Evolutionary conservation across 2,329 filamentous ascomycete species (phyloP).

Genomic region (Dissoconium aciculare): DNA sequence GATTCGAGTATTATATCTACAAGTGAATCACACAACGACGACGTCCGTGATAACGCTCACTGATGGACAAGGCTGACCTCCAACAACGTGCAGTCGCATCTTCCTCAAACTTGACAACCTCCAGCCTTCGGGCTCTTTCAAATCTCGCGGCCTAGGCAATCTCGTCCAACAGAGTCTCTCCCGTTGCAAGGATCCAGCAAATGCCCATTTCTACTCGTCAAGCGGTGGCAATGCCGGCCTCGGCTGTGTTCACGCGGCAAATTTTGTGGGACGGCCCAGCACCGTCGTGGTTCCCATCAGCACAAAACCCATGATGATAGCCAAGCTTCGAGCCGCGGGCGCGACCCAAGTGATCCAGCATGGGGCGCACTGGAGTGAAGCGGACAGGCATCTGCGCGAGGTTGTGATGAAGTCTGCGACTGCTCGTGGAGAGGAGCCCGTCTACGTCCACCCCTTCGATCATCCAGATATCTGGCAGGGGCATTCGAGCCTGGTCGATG

Average conservation of each 20-base stretch:
- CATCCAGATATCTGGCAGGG: constrained; percentile 54
- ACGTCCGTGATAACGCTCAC: background rate
- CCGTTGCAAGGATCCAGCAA: constrained; percentile 16
- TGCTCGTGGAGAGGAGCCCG: constrained; percentile 32
- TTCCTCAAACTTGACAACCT: constrained; percentile 76
- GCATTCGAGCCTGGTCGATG: constrained; percentile 43
- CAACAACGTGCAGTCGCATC: constrained; percentile 47
- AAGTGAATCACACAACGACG: no score
- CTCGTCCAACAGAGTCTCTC: constrained; percentile 43
- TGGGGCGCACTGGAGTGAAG: constrained; percentile 54
- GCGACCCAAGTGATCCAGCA: constrained; percentile 50
- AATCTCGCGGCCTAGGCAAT: constrained; percentile 60
- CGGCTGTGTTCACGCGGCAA: constrained; percentile 60
- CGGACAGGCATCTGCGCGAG: constrained; percentile 50
- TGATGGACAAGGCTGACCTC: constrained; percentile 7
- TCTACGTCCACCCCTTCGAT: constrained; percentile 59
- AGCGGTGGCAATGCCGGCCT: constrained; percentile 74
- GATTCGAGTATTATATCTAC: no score
- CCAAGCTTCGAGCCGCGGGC: constrained; percentile 54
- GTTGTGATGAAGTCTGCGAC: constrained; percentile 34
- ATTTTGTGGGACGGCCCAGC: constrained; percentile 45
- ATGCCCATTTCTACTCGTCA: constrained; percentile 59
- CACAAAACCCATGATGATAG: constrained; percentile 54
- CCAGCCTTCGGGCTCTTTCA: constrained; percentile 76
- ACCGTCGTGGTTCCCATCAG: constrained; percentile 60